These are phyloP conservation scores for Erodium chrysanthum DNA, from an alignment of 441 rosid genomes.

Conservation along the genomic window DNA sequence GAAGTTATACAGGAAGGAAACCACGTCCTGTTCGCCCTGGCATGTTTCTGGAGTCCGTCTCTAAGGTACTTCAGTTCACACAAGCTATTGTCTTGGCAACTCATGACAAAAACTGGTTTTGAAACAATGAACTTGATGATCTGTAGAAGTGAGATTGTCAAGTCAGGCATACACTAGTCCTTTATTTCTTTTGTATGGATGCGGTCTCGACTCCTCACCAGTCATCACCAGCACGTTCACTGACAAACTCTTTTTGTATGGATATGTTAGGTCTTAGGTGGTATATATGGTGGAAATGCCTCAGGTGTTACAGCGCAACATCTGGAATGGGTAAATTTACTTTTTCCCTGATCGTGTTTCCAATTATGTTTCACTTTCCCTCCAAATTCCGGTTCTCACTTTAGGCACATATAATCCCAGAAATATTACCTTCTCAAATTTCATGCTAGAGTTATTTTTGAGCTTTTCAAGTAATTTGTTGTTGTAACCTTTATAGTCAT, in stretches of 20 bases:
- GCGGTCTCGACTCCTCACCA: not conserved
- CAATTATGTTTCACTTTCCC: not conserved
- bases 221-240: not conserved
- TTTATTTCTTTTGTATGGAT: not conserved
- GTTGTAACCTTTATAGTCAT: not conserved
- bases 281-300: constrained; percentile 64
- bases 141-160: not conserved
- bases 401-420: not conserved
- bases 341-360: constrained; percentile 10
- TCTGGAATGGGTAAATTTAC: constrained; percentile 71
- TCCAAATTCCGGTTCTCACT: not conserved
- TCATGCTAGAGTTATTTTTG: not conserved
- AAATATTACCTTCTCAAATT: not conserved
- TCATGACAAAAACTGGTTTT: not conserved
- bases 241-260: not conserved
- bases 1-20: constrained; percentile 59
- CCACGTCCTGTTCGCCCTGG: constrained; percentile 90
- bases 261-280: constrained; percentile 66
- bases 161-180: not conserved
- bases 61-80: constrained; percentile 46
- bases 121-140: not conserved
- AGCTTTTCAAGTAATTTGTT: not conserved
- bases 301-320: constrained; percentile 90
- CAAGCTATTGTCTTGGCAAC: not conserved
- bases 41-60: constrained; percentile 89